These are phyloP conservation scores for Hansenula anomala DNA, from an alignment of 1,139 yeast species.

Conservation along the genomic window DNA sequence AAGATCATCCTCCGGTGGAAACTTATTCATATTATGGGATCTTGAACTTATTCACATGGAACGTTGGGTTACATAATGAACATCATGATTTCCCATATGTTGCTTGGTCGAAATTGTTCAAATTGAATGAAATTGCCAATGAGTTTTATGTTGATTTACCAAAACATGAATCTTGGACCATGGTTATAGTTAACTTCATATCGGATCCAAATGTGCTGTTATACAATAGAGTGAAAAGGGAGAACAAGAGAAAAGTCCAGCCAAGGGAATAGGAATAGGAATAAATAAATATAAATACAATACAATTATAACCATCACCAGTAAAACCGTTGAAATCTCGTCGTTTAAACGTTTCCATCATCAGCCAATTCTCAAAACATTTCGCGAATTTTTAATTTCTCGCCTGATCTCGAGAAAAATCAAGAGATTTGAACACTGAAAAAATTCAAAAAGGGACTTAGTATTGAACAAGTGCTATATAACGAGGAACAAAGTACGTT, in stretches of 20 bases:
- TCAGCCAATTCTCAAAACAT: too few species aligned
- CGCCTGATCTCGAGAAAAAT: too few species aligned
- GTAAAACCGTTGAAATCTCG: too few species aligned
- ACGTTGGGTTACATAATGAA: conserved; percentile 91
- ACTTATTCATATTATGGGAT: conserved; percentile 88
- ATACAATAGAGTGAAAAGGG: conserved; percentile 79
- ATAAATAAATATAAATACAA: neutral
- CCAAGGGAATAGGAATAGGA: conserved; percentile 2
- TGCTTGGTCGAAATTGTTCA: conserved; percentile 81
- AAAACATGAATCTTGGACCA: conserved; percentile 70
- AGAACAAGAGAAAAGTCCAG: too few species aligned
- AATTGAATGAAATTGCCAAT: conserved; percentile 59
- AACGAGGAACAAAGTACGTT: too few species aligned
- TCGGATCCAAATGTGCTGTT: conserved; percentile 62
- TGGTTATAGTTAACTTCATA: conserved; percentile 70
- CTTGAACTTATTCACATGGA: conserved; percentile 76
- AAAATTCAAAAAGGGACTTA: too few species aligned
- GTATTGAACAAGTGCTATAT: too few species aligned
- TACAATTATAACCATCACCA: too few species aligned
- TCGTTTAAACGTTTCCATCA: too few species aligned
- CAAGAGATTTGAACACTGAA: too few species aligned
- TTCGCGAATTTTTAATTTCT: too few species aligned
- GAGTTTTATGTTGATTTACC: conserved; percentile 87
- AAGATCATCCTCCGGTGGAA: conserved; percentile 36
- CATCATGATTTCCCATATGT: conserved; percentile 94